Conservation (phyloP, 1,284 basidiomycete genomes). For the Wolfiporia cocos region DNA sequence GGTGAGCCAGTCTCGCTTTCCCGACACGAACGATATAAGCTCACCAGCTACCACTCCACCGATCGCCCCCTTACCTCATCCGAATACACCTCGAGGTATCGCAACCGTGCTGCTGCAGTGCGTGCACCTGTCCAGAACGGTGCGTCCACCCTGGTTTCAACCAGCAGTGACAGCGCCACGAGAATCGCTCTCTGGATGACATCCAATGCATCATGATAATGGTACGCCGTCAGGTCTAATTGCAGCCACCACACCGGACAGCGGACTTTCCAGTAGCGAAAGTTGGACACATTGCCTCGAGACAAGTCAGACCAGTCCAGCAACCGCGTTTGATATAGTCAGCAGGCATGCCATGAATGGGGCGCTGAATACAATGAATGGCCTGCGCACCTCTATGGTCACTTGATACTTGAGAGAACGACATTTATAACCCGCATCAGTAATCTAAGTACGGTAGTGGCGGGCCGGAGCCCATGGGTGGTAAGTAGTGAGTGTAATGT, state of each 20-base stretch:
- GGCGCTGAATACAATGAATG: too few relatives aligned
- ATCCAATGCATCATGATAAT: slow-evolving; percentile 6
- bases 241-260: slow-evolving; percentile 8
- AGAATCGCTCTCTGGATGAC: slow-evolving; percentile 3
- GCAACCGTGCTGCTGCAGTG: slow-evolving; percentile 1
- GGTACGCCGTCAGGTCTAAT: slow-evolving; percentile 6
- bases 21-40: not conserved
- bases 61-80: slow-evolving; percentile 5
- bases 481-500: too few relatives aligned
- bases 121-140: slow-evolving; percentile 5
- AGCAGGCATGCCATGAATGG: too few relatives aligned
- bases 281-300: slow-evolving; percentile 6
- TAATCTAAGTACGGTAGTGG: too few relatives aligned
- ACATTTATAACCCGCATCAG: too few relatives aligned
- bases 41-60: slow-evolving; percentile 6
- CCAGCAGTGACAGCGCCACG: slow-evolving; percentile 4
- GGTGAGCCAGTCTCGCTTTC: not conserved
- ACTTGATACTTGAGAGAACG: too few relatives aligned
- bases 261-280: slow-evolving; percentile 4
- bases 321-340: slow-evolving; percentile 1
- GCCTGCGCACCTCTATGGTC: too few relatives aligned
- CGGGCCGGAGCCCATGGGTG: too few relatives aligned
- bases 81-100: slow-evolving; percentile 6
- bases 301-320: slow-evolving; percentile 4
- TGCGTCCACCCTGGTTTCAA: slow-evolving; percentile 6